Base-by-base conservation (phyloP, 805 yeast genomes). In the Starmerella stellata region DNA sequence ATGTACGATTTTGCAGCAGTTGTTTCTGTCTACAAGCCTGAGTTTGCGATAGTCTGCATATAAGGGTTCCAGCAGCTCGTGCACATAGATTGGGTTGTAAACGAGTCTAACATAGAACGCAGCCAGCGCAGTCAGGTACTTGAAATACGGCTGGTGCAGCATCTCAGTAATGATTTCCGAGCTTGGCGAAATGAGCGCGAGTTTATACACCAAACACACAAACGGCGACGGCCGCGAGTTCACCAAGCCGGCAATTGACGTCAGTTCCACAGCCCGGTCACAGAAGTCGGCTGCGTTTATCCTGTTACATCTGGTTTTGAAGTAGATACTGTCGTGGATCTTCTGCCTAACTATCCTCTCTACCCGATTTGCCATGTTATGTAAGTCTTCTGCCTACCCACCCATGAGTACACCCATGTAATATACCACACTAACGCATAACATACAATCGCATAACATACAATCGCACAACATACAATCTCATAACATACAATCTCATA, bases 131-230 rank as follows among this genome's bases (percentile, higher is more conserved):
- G 78, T 71, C 36, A 81, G 56, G 51, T 82, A 83, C 56, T 81
- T 80, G 66, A 85, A 85, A 39, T 75, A 72, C 36, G 63, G 59
- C 48, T 85, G 90, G 2, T 55, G 55, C 11, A 77, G 57, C 44
- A 70, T 66, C 38, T 72, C 66, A 15, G 60, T 52, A 2, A 79
- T 52, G 4, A 80, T 70, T 4, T 72, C 78, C 9, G 52, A 50
- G 1, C 65, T 49, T 0, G 95, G 95, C 44, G 72, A 72, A 15
- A 90, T 56, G 55, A 87, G 93, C 4, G 85, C 62, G 41, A 87
- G 54, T 45, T 87, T 73, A 51, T 81, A 70, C 8, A 82, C 55
- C 34, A 93, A 64, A 51, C 93, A 75, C n/a, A 80, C 53, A 48
- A 81, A 82, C 13, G 74, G 75, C 15, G 78, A 63, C 0, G 92